Base-by-base conservation (phyloP, 305 asterid genomes). In the Solanum aculeatissimum region DNA sequence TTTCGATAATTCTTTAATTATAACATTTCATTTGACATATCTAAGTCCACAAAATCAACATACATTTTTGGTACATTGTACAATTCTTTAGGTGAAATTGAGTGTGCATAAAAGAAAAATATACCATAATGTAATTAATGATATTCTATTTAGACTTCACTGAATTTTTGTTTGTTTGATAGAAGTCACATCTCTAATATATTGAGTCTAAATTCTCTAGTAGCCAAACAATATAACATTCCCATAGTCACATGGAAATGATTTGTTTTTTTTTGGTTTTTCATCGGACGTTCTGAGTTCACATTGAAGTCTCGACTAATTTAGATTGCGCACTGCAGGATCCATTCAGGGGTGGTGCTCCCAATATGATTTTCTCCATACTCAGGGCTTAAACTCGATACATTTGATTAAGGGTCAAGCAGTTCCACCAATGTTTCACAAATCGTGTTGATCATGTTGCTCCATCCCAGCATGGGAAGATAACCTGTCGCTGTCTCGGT, bases 281-380 rank as follows among this genome's bases (percentile, higher is more conserved):
- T 35, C 1, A 4, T 35, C 6, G 40, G 7, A n/a, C 4, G 7
- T 35, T 35, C 0, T 6, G 40, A 35, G 7, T 35, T 1, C 0
- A 35, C 0, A 35, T 35, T 35, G 40, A 0, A 35, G 6, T 5
- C 5, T 0, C 6, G 5, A 35, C 7, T 35, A 35, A 35, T 35
- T 35, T 35, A 7, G 40, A 35, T 35, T 1, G 40, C 7, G 5
- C 1, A 35, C 5, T 35, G 40, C 1, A 35, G 5, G 5, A 7
- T 35, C 5, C 40, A 35, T 35, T 35, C 1, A 35, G 1, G 7
- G 40, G 7, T 35, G 40, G 5, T 1, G 5, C 40, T 35, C 1
- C 40, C 5, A 35, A 35, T 0, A 5, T 0, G 0, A 35, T 5
- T 35, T 35, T 35, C 5, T 35, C 0, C 1, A 0, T 35, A 35